Evolutionary conservation across 805 yeast species (phyloP), one percentile per base, ranked within the genome.

Genomic region (Isabelozyma rhagii): DNA sequence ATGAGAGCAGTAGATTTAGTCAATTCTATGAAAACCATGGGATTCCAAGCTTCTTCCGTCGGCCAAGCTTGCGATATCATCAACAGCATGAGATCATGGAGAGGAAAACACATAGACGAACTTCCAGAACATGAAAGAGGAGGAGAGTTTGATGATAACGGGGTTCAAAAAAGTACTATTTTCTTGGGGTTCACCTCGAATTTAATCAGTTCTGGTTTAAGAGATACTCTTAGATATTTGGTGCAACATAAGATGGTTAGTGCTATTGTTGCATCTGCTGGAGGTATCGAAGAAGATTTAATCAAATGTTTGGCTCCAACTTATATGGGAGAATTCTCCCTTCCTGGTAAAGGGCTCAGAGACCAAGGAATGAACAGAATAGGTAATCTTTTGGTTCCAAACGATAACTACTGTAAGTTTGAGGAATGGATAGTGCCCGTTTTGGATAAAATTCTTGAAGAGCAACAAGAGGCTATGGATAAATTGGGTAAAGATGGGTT

Each of bases 361-460:
- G 97, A 90, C 46, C 85, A 91, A 68, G 99, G 99, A 55, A 84
- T 94, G 87, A 94, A 94, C 76, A 85, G 99, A 72, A 94, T 96
- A 61, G 99, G 99, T 55, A 96, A 94, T 68, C 78, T 94, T 68
- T 78, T 94, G 58, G 98, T 94, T 47, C 99, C 99, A 49, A 94
- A 94, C 67, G 99, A 94, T 68, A 94, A 94, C 74, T 94, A 94
- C 75, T 93, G 98, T 75, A 84, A 83, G 64, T 94, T 94, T 64
- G 99, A 94, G 72, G 99, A 96, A 68, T 94, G 99, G 99, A 89
- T 96, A 57, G 96, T 94, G 34, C 99, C 99, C 36, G 80, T 94
- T 49, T 78, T 94, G 62, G 97, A 91, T 63, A 82, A 75, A 43
- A 83, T 92, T 83, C 77, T 92, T 49, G 87, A 87, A 59, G 99